Evolutionary conservation across 208 protist genomes (phyloP).

Genomic region (Leishmania tropica): DNA sequence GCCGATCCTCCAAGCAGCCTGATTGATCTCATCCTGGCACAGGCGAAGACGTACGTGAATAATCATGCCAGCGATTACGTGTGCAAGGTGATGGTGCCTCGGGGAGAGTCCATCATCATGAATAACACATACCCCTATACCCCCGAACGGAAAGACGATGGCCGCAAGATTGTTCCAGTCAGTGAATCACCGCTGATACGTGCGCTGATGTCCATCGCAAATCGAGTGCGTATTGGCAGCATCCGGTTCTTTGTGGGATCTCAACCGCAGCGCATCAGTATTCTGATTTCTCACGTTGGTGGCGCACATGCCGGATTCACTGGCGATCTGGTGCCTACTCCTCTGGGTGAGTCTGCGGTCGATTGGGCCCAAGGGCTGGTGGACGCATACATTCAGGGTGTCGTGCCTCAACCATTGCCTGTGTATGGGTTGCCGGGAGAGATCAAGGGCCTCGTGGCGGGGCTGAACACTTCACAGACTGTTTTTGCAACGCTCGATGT

Average conservation of each 20-base stretch:
- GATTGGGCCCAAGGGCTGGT: constrained; percentile 20
- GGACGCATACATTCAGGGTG: constrained; percentile 2
- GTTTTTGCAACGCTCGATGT: not conserved
- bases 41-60: not conserved
- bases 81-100: constrained; percentile 17
- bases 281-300: not conserved
- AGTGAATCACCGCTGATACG: not conserved
- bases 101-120: constrained; percentile 2
- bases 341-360: not conserved
- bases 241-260: not conserved
- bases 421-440: constrained; percentile 10
- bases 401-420: constrained; percentile 12
- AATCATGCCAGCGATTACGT: constrained; percentile 1
- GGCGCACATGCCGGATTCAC: not conserved
- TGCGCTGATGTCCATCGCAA: not conserved
- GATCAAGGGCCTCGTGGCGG: not conserved
- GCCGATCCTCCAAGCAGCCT: constrained; percentile 16
- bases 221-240: not conserved
- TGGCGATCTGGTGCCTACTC: constrained; percentile 9
- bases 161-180: not conserved
- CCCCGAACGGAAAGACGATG: not conserved
- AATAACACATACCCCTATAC: not conserved
- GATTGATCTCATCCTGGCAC: constrained; percentile 7
- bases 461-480: not conserved
- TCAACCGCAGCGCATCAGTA: not conserved